Evolutionary conservation across 192 early-diverging fungal genomes (phyloP).

Genomic region (Podila horticola): DNA sequence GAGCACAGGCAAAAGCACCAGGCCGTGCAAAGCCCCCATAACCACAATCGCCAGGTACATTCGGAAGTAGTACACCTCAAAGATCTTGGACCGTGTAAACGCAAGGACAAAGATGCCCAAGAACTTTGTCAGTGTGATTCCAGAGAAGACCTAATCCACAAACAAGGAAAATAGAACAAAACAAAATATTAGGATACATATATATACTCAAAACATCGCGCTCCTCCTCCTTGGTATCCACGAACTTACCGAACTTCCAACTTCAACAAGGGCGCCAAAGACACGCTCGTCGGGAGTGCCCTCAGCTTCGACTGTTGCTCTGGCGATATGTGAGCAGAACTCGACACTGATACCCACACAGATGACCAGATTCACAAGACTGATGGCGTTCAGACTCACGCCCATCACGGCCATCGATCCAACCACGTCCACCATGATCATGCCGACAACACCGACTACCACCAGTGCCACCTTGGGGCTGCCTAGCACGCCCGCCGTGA

Average conservation of each 20-base stretch:
- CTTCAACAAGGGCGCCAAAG: constrained; percentile 59
- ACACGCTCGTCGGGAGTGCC: constrained; percentile 57
- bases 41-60: constrained; percentile 75
- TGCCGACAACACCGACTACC: constrained; percentile 62
- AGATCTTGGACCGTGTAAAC: constrained; percentile 74
- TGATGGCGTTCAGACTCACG: constrained; percentile 70
- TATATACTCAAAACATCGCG: neutral
- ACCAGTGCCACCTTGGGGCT: constrained; percentile 61
- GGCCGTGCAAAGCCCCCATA: constrained; percentile 65
- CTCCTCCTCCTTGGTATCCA: neutral
- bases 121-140: constrained; percentile 74
- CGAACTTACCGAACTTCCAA: constrained; percentile 67
- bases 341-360: constrained; percentile 76
- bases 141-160: constrained; percentile 63
- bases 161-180: constrained; percentile 6
- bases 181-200: neutral
- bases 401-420: constrained; percentile 67
- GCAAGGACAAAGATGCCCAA: constrained; percentile 72
- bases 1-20: constrained; percentile 68
- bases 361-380: constrained; percentile 72
- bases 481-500: constrained; percentile 62
- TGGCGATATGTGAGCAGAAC: constrained; percentile 72
- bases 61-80: constrained; percentile 75
- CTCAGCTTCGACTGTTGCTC: constrained; percentile 62
- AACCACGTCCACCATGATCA: constrained; percentile 68